phyloP scores from a whole-genome alignment of 768 basidiomycete species.

The Naganishia onofrii region DNA sequence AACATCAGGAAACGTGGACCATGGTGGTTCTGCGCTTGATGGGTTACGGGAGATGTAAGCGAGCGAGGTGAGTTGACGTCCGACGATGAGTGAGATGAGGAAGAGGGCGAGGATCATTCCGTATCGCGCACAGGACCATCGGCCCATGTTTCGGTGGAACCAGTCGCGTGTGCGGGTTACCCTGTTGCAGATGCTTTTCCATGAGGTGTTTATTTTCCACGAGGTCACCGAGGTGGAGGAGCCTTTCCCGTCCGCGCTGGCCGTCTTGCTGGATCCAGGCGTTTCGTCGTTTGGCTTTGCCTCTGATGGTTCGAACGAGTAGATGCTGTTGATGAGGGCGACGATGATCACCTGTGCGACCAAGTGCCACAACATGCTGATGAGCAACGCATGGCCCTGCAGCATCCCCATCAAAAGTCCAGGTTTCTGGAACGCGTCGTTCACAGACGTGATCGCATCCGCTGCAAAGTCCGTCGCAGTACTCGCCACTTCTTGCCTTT shows the following conservation, averaged over 20 bases:
- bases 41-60: constrained; percentile 17
- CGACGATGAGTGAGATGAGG: not conserved
- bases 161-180: not conserved
- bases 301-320: not conserved
- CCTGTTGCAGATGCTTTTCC: not conserved
- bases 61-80: constrained; percentile 7
- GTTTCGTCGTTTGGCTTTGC: not conserved
- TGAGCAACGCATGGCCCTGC: not conserved
- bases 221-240: too few species aligned
- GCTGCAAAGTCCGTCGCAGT: not conserved
- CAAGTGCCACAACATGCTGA: constrained; percentile 11
- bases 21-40: not conserved
- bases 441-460: constrained; percentile 6
- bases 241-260: too few species aligned
- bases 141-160: not conserved
- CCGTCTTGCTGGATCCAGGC: not conserved
- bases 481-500: not conserved
- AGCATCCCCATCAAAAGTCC: not conserved
- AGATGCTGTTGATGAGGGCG: not conserved
- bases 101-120: constrained; percentile 1
- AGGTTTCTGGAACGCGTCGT: not conserved
- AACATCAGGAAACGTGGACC: constrained; percentile 2
- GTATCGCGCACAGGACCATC: not conserved
- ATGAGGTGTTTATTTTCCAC: not conserved
- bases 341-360: not conserved